Base-by-base conservation (phyloP, 2,329 filamentous ascomycete species). In the Pyricularia grisea region DNA sequence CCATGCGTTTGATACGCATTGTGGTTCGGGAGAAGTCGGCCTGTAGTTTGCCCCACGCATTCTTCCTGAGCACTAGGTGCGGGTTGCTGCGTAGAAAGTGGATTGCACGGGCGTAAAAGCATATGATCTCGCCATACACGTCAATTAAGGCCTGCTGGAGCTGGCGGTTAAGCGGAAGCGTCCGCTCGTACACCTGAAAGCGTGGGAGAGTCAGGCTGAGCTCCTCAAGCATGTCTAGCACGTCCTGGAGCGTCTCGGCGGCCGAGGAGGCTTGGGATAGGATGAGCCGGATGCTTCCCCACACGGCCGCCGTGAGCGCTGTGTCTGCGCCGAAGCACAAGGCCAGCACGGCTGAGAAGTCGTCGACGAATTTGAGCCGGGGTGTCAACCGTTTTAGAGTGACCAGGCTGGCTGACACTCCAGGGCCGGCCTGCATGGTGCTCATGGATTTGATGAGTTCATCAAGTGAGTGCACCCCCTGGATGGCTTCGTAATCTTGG, bases 91-190 rank as follows among this genome's bases (percentile, higher is more conserved):
- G 74, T 65, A 78, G 73, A 71, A 77, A 77, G 69, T 74, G 73
- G 66, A 77, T 77, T 11, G 74, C 70, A 12, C 75, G 73, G 23
- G 75, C 75, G 70, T 74, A 77, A 70, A 78, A 78, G 71, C 74
- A 76, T 27, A 76, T 75, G 31, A 76, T 71, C 68, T 78, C 76
- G 14, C 72, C 72, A 69, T 77, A 76, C 6, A 75, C 76, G 65
- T 76, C 76, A 11, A 76, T 67, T 23, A 77, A 69, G 9, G 75
- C 72, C 30, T 66, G 66, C 68, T 76, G 73, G 50, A 77, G 70
- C 31, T 68, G 70, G 25, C 70, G 70, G 64, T 73, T 72, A 69
- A 76, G 71, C 5, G 74, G 74, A 17, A 76, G 69, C 23, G 71
- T 74, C 30, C 72, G 36, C 64, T 76, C 74, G 65, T 76, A 76